These are phyloP conservation scores for Paecilomyces sp. DNA, from an alignment of 2,329 filamentous ascomycete genomes.

Conservation along the genomic window DNA sequence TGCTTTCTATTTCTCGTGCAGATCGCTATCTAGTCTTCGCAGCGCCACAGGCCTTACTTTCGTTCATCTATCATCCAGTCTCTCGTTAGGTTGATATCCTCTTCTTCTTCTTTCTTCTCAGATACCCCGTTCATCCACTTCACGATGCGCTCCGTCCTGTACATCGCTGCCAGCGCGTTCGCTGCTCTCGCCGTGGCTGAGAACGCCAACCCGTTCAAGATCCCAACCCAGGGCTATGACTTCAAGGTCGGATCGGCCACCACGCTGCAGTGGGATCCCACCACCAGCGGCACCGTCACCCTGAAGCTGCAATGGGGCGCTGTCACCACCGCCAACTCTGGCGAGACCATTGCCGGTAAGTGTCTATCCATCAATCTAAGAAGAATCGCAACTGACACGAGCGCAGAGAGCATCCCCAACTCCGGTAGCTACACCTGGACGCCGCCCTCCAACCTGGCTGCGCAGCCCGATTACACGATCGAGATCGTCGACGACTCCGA, in stretches of 20 bases:
- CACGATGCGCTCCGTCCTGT: constrained; percentile 41
- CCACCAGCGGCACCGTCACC: constrained; percentile 44
- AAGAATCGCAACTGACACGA: neutral
- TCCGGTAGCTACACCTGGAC: constrained; percentile 44
- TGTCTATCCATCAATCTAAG: constrained; percentile 5
- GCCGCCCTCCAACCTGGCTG: constrained; percentile 32
- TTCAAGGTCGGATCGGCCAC: constrained; percentile 42
- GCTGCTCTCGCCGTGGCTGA: constrained; percentile 36
- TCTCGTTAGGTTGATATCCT: neutral
- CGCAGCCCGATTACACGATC: constrained; percentile 45
- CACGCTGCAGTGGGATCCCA: constrained; percentile 44
- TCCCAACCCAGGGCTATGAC: constrained; percentile 34
- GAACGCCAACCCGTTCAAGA: constrained; percentile 43
- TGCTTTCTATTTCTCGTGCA: neutral
- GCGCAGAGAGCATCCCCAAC: constrained; percentile 41
- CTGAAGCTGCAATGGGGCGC: constrained; percentile 44
- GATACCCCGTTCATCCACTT: constrained; percentile 1
- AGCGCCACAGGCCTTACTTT: neutral
- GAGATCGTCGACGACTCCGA: constrained; percentile 45
- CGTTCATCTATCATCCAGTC: neutral
- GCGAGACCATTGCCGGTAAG: constrained; percentile 39
- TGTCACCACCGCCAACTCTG: constrained; percentile 33
- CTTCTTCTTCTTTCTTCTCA: neutral
- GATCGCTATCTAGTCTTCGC: neutral
- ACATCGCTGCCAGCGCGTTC: constrained; percentile 37